Conservation (phyloP, 148 eudicot genomes). For the Chenopodium album region DNA sequence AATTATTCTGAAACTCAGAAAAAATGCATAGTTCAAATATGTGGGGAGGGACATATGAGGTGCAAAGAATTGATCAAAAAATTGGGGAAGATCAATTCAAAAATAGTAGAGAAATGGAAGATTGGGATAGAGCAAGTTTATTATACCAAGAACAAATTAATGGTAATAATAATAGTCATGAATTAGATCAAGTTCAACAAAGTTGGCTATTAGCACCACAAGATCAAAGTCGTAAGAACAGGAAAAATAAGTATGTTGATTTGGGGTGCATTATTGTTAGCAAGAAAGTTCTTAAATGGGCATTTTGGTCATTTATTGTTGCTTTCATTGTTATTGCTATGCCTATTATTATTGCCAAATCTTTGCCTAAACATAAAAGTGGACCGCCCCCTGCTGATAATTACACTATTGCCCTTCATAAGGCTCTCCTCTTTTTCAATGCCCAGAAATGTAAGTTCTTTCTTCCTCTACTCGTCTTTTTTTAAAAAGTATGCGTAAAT, state of each 20-base stretch:
- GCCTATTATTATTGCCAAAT: slow-evolving; percentile 49
- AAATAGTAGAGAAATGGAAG: slow-evolving; percentile 26
- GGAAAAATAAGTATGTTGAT: slow-evolving; percentile 50
- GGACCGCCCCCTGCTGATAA: slow-evolving; percentile 39
- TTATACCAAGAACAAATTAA: slow-evolving; percentile 28
- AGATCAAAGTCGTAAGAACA: slow-evolving; percentile 21
- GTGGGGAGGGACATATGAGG: slow-evolving; percentile 64
- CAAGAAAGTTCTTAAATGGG: slow-evolving; percentile 42
- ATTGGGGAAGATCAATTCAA: slow-evolving; percentile 26
- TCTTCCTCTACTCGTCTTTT: not conserved
- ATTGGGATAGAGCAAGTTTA: slow-evolving; percentile 52
- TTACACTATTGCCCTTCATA: slow-evolving; percentile 50
- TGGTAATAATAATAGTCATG: slow-evolving; percentile 8
- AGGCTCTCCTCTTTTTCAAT: slow-evolving; percentile 60
- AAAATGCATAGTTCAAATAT: slow-evolving; percentile 35
- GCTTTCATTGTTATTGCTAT: slow-evolving; percentile 42
- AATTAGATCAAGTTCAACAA: slow-evolving; percentile 53
- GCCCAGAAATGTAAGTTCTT: slow-evolving; percentile 58
- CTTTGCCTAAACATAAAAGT: slow-evolving; percentile 41
- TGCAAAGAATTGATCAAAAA: slow-evolving; percentile 12
- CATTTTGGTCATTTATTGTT: slow-evolving; percentile 29
- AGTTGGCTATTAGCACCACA: slow-evolving; percentile 61
- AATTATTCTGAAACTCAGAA: too few species aligned
- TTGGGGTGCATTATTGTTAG: slow-evolving; percentile 55
- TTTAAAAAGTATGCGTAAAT: not conserved